Evolutionary conservation across 148 eudicot genomes (phyloP).

Genomic region (Rhododendron mucronatum): DNA sequence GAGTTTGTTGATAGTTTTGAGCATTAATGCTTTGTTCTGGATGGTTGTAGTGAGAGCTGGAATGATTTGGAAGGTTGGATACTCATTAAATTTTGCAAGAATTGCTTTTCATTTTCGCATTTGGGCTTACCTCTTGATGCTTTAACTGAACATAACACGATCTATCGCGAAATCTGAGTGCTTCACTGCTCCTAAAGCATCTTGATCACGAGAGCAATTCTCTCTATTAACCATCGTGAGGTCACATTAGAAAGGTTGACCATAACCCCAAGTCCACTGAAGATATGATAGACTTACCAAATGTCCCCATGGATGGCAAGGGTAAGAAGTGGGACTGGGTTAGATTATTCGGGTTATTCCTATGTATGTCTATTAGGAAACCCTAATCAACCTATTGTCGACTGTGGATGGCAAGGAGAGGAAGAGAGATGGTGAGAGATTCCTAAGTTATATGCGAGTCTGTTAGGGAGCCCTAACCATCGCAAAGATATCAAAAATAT

Average conservation of each 20-base stretch:
- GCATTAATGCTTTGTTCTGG: neutral
- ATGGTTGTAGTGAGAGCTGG: neutral
- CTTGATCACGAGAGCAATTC: neutral
- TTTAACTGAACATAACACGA: neutral
- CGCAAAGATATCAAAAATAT: too few relatives aligned
- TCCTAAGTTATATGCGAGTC: neutral
- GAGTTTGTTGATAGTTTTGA: neutral
- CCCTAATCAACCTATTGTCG: neutral
- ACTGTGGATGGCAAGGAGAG: neutral
- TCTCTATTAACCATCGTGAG: neutral
- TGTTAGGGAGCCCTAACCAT: neutral
- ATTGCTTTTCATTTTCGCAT: neutral
- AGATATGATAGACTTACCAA: neutral
- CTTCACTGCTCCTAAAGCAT: neutral
- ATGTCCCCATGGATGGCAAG: neutral
- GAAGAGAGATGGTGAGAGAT: neutral
- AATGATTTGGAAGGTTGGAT: neutral
- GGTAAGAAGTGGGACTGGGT: neutral
- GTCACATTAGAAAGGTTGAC: neutral
- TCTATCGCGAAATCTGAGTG: neutral
- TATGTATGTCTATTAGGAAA: neutral
- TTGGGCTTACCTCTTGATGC: neutral
- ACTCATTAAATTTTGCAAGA: neutral
- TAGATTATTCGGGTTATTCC: neutral
- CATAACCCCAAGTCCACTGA: neutral